Evolutionary conservation across 345 rosid genomes (phyloP).

Genomic region (Boechera divaricarpa): DNA sequence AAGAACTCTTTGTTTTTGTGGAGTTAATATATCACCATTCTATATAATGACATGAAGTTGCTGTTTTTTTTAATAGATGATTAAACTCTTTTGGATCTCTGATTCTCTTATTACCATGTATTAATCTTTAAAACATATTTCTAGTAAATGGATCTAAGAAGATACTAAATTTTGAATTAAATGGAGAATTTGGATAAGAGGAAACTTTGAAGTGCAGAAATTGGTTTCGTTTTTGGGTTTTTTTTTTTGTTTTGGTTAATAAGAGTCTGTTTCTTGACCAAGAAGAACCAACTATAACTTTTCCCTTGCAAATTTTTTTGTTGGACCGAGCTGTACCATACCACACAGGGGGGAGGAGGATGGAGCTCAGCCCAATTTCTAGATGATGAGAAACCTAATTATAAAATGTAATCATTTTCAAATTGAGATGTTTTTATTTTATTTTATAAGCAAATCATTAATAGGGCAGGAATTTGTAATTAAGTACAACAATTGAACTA

Average conservation of each 20-base stretch:
- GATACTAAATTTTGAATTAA: neutral
- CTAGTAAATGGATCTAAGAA: neutral
- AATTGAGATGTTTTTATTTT: neutral
- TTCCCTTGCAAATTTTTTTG: neutral
- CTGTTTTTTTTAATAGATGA: neutral
- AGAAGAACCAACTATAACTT: neutral
- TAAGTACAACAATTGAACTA: neutral
- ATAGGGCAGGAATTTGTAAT: neutral
- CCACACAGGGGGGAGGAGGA: neutral
- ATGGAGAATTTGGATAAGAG: neutral
- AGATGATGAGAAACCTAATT: neutral
- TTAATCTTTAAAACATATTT: neutral
- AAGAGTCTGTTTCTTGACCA: neutral
- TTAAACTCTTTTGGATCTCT: slow-evolving; percentile 4
- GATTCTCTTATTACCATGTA: neutral
- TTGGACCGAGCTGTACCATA: neutral
- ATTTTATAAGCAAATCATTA: neutral
- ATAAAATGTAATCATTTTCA: neutral
- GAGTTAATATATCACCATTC: neutral
- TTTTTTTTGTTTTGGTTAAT: neutral
- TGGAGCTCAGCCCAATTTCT: neutral
- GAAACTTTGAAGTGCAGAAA: neutral
- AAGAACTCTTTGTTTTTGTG: slow-evolving; percentile 27
- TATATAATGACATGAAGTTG: slow-evolving; percentile 15
- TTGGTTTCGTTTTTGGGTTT: neutral